Conservation (phyloP, 345 rosid genomes). For the Hibiscus syriacus region DNA sequence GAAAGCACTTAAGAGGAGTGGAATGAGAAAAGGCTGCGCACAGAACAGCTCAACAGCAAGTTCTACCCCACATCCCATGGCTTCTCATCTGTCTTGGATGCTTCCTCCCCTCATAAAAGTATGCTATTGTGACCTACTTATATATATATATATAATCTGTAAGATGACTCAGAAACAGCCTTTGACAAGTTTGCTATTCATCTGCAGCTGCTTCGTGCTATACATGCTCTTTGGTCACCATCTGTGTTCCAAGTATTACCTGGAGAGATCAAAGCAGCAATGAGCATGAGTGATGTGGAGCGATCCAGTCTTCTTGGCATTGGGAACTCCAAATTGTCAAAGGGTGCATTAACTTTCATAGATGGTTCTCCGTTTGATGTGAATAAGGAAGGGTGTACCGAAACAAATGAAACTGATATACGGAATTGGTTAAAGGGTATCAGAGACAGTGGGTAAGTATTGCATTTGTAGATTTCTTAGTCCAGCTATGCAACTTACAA, state of each 20-base stretch:
- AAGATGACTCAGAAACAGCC: too few relatives aligned
- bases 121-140: constrained; percentile 17
- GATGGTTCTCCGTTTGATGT: constrained; percentile 61
- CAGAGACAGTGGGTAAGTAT: constrained; percentile 90
- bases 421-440: constrained; percentile 95
- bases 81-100: constrained; percentile 94
- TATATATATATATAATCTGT: not conserved
- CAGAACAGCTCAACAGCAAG: constrained; percentile 28
- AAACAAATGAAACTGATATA: constrained; percentile 65
- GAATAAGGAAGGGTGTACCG: constrained; percentile 53
- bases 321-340: constrained; percentile 55
- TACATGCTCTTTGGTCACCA: constrained; percentile 91
- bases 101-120: constrained; percentile 92
- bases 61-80: constrained; percentile 69
- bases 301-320: constrained; percentile 66
- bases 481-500: too few relatives aligned
- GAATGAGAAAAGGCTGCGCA: constrained; percentile 49
- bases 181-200: constrained; percentile 18
- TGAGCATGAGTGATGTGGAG: constrained; percentile 74
- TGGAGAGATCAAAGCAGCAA: constrained; percentile 68
- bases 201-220: constrained; percentile 68
- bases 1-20: constrained; percentile 93
- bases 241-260: constrained; percentile 53
- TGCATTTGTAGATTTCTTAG: not conserved
- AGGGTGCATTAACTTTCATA: constrained; percentile 38